A percentile compares a stretch with the other conserved stretches of the same genome.
Conservation (phyloP, 495 filamentous ascomycete genomes). For the Copromyces sp. region DNA sequence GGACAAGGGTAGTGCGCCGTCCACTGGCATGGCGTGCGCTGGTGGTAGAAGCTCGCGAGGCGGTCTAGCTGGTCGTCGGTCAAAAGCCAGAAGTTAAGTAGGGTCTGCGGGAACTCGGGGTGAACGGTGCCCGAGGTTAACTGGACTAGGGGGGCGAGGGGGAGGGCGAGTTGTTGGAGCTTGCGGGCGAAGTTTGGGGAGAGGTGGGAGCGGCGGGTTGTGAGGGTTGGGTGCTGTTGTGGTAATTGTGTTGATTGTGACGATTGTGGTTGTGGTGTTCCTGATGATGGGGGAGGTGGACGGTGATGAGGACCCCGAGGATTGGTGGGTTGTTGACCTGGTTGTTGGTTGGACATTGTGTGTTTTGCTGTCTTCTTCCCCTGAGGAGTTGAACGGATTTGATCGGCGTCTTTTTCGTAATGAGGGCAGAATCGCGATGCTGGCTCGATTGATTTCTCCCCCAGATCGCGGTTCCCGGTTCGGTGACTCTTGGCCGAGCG, state of each 20-base stretch:
- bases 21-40: conserved; percentile 46
- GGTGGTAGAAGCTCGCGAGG: conserved; percentile 68
- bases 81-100: conserved; percentile 66
- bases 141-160: conserved; percentile 47
- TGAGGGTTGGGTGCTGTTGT: conserved; percentile 2
- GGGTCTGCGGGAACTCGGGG: conserved; percentile 53
- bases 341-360: background rate
- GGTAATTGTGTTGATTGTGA: background rate
- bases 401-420: background rate
- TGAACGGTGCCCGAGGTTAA: conserved; percentile 50
- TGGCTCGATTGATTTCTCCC: background rate
- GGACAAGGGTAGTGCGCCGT: conserved; percentile 55
- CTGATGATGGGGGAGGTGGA: background rate
- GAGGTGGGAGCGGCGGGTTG: conserved; percentile 21
- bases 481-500: background rate
- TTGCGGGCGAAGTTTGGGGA: conserved; percentile 31
- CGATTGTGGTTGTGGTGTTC: background rate
- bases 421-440: background rate
- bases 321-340: background rate
- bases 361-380: background rate
- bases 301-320: background rate
- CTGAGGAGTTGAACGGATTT: background rate
- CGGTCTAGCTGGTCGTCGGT: conserved; percentile 58
- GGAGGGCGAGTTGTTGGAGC: conserved; percentile 37
- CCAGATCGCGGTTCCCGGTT: background rate